phyloP scores from a whole-genome alignment of 2,329 filamentous ascomycete species.

The Pseudogymnoascus verrucosus region DNA sequence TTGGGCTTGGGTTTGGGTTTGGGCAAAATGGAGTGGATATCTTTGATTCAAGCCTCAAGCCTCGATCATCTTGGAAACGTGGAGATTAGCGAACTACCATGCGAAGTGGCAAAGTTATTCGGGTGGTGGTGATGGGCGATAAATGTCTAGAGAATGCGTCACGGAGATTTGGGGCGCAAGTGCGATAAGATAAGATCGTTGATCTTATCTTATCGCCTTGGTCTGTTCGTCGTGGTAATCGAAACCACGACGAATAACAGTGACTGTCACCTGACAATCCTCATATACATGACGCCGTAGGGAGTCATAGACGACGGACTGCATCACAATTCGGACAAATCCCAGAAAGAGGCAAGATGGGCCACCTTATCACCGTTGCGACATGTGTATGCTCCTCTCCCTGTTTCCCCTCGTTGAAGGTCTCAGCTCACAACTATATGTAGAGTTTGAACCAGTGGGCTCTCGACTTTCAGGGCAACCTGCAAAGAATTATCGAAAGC shows the following conservation, averaged over 20 bases:
- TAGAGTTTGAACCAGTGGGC: conserved; percentile 35
- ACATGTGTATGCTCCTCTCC: background rate
- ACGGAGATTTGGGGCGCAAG: background rate
- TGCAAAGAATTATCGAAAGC: conserved; percentile 49
- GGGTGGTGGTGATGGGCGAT: background rate
- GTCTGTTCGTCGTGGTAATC: background rate
- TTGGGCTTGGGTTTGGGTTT: background rate
- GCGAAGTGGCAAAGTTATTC: background rate
- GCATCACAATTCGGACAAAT: background rate
- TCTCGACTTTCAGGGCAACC: conserved; percentile 53
- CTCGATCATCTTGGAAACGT: background rate
- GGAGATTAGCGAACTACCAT: background rate
- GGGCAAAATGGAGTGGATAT: background rate
- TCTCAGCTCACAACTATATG: background rate
- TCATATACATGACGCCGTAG: background rate
- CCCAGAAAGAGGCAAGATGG: background rate
- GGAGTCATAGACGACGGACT: background rate
- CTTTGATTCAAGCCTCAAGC: background rate
- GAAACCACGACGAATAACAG: no score
- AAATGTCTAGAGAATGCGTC: background rate
- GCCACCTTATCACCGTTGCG: background rate
- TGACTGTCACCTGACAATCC: no score
- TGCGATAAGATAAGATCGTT: background rate
- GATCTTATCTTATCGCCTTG: background rate
- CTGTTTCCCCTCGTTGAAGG: background rate